Conservation (phyloP, 1,284 basidiomycete species). For the Rhodotorula mucilaginosa region DNA sequence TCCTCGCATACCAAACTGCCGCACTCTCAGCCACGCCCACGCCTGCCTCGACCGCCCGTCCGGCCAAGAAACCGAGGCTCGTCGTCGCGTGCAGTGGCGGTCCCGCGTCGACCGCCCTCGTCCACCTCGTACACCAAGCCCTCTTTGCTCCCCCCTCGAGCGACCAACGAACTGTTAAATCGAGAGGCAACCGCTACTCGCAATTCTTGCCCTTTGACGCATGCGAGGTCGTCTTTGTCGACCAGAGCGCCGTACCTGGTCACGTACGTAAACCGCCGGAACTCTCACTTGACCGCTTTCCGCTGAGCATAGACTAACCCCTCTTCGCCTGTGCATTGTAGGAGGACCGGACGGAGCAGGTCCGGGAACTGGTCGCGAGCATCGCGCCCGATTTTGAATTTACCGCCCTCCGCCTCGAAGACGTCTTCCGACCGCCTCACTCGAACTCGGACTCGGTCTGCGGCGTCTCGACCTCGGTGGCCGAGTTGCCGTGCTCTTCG, state of each 20-base stretch:
- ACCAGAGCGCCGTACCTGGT: constrained; percentile 20
- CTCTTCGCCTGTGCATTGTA: not conserved
- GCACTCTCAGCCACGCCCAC: too few relatives aligned
- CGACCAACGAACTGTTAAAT: too few relatives aligned
- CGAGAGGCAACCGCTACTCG: constrained; percentile 9
- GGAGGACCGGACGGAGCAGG: constrained; percentile 13
- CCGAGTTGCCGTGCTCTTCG: not conserved
- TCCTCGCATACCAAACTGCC: not conserved
- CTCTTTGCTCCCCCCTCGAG: not conserved
- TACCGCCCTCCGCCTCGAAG: constrained; percentile 19
- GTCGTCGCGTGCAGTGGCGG: constrained; percentile 27
- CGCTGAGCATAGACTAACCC: not conserved
- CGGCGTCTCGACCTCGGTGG: not conserved
- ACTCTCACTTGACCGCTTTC: not conserved
- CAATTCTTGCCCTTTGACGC: constrained; percentile 5
- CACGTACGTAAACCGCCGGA: constrained; percentile 6
- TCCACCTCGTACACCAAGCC: constrained; percentile 9
- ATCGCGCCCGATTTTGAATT: constrained; percentile 17
- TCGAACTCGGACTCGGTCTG: not conserved
- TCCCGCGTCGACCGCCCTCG: constrained; percentile 12
- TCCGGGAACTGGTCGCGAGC: constrained; percentile 6
- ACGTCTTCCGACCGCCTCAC: constrained; percentile 9
- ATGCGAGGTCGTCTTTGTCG: constrained; percentile 27
- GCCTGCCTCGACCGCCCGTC: not conserved
- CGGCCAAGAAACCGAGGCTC: not conserved